phyloP scores from a whole-genome alignment of 805 yeast species.

The Starmerella apicola region DNA sequence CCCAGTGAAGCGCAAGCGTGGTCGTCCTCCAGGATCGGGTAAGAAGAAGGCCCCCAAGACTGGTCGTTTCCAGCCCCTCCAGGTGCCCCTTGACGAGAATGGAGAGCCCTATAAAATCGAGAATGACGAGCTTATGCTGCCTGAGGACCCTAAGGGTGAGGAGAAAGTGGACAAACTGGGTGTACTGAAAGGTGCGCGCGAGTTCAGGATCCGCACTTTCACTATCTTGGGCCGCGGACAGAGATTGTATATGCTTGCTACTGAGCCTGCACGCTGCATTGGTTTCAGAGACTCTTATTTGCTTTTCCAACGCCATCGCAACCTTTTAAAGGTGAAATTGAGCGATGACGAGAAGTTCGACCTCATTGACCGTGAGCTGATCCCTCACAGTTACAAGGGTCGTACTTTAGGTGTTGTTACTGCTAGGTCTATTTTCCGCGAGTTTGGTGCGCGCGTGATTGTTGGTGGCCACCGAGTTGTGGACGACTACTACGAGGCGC shows the following conservation, averaged over 20 bases:
- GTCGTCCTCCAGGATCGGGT: slow-evolving; percentile 22
- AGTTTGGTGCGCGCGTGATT: slow-evolving; percentile 79
- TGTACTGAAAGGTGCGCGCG: slow-evolving; percentile 55
- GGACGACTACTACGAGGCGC: slow-evolving; percentile 81
- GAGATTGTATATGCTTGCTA: slow-evolving; percentile 73
- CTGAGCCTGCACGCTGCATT: slow-evolving; percentile 91
- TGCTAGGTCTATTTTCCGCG: slow-evolving; percentile 78
- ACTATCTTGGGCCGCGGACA: slow-evolving; percentile 46
- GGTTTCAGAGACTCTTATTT: slow-evolving; percentile 89
- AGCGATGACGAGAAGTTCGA: slow-evolving; percentile 71
- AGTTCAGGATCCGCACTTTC: slow-evolving; percentile 44
- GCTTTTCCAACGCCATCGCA: slow-evolving; percentile 73
- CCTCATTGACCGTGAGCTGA: slow-evolving; percentile 62
- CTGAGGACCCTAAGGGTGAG: slow-evolving; percentile 69
- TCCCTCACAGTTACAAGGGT: slow-evolving; percentile 85
- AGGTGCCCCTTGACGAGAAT: slow-evolving; percentile 44
- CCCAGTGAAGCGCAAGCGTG: slow-evolving; percentile 20
- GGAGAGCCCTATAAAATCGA: slow-evolving; percentile 54
- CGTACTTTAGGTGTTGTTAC: slow-evolving; percentile 81
- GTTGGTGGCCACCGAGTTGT: slow-evolving; percentile 64
- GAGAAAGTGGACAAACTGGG: slow-evolving; percentile 60
- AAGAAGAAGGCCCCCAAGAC: slow-evolving; percentile 13
- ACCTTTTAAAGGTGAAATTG: slow-evolving; percentile 59
- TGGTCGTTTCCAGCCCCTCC: slow-evolving; percentile 17
- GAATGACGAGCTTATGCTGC: slow-evolving; percentile 67